Conservation (phyloP, 805 yeast genomes). For the Cyberlindnera mississippiensis region DNA sequence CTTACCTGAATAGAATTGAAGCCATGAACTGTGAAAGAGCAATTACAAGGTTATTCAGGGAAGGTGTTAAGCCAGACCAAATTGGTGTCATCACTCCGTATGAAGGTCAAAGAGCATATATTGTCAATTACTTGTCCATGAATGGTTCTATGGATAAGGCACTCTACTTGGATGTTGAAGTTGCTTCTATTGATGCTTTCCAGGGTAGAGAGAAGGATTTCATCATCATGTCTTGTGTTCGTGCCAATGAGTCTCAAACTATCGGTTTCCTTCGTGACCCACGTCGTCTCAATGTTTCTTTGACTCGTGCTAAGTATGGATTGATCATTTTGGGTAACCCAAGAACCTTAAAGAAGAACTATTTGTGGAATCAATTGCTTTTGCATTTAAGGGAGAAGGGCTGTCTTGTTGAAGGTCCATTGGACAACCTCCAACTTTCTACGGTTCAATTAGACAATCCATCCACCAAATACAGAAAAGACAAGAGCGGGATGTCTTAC, state of each 20-base stretch:
- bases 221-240: constrained; percentile 73
- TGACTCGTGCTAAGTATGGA: constrained; percentile 85
- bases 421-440: constrained; percentile 73
- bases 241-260: constrained; percentile 69
- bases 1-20: constrained; percentile 80
- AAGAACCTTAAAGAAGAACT: constrained; percentile 61
- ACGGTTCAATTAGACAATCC: constrained; percentile 48
- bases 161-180: constrained; percentile 69
- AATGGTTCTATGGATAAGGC: constrained; percentile 66
- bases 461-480: constrained; percentile 20
- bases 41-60: constrained; percentile 65
- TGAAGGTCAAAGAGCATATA: constrained; percentile 86
- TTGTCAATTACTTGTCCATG: constrained; percentile 72
- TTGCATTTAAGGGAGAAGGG: constrained; percentile 79
- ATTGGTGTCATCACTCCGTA: constrained; percentile 94
- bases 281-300: constrained; percentile 82
- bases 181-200: constrained; percentile 92
- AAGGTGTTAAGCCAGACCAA: constrained; percentile 74
- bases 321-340: constrained; percentile 82
- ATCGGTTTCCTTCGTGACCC: constrained; percentile 86
- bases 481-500: constrained; percentile 7
- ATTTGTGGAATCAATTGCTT: constrained; percentile 75
- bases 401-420: constrained; percentile 84
- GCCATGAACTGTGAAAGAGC: constrained; percentile 84
- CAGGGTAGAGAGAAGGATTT: constrained; percentile 89